A percentile compares a stretch with the other conserved stretches of the same genome.
These are phyloP conservation scores for Entomortierella chlamydospora DNA, from an alignment of 192 early-diverging fungal species.

Conservation along the genomic window DNA sequence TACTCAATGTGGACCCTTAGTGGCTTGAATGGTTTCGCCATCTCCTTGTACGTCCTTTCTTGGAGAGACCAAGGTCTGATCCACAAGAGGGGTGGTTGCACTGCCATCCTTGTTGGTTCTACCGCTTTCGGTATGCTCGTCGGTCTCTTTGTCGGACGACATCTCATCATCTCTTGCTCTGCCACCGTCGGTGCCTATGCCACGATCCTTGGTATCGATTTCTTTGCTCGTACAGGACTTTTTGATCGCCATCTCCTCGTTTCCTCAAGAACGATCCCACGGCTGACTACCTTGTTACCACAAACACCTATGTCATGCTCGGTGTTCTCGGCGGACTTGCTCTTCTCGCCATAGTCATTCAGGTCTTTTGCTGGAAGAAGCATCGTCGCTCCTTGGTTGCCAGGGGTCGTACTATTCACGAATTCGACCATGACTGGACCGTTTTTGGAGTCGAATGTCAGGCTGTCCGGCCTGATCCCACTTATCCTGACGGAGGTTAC, in stretches of 20 bases:
- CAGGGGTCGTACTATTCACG: conserved; percentile 20
- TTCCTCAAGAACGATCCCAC: conserved; percentile 26
- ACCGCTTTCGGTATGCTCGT: conserved; percentile 11
- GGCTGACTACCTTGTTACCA: conserved; percentile 17
- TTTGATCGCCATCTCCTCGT: conserved; percentile 11
- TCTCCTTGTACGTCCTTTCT: conserved; percentile 37
- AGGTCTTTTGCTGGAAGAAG: conserved; percentile 16
- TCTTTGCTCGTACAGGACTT: conserved; percentile 45
- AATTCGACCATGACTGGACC: conserved; percentile 19
- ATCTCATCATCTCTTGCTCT: conserved; percentile 35
- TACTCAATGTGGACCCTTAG: conserved; percentile 28
- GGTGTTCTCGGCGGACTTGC: conserved; percentile 25
- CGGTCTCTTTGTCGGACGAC: conserved; percentile 30
- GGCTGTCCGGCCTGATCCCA: conserved; percentile 30
- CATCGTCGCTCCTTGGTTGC: conserved; percentile 3
- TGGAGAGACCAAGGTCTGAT: conserved; percentile 30
- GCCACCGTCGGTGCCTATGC: conserved; percentile 39
- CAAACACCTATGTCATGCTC: conserved; percentile 47
- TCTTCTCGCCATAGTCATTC: conserved; percentile 4
- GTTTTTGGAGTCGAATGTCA: background rate
- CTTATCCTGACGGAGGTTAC: conserved; percentile 22
- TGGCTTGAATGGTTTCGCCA: conserved; percentile 7
- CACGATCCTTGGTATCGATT: conserved; percentile 27
- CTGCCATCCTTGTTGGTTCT: conserved; percentile 33
- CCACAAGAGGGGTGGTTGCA: conserved; percentile 29